Evolutionary conservation across 306 rosid genomes (phyloP).

Genomic region (Prunus armeniaca): DNA sequence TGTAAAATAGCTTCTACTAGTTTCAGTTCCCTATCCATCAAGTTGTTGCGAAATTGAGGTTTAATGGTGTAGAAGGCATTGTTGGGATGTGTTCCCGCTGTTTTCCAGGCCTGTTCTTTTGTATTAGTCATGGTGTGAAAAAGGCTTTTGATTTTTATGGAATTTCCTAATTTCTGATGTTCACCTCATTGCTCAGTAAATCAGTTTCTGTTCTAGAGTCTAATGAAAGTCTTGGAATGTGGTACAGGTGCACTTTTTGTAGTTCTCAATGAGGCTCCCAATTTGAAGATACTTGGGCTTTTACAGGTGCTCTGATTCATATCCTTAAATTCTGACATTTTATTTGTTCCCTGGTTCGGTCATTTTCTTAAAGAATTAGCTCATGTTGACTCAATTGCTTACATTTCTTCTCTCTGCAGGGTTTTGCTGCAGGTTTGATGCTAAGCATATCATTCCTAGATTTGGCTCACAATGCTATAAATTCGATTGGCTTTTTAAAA

Average conservation of each 20-base stretch:
- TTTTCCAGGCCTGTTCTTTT: not conserved
- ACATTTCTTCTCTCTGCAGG: conserved; percentile 38
- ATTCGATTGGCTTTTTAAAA: conserved; percentile 89
- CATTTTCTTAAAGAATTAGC: not conserved
- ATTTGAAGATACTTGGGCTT: conserved; percentile 89
- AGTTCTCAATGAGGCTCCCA: conserved; percentile 71
- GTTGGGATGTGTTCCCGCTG: not conserved
- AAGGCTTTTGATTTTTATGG: not conserved
- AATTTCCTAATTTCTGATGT: not conserved
- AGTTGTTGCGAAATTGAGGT: conserved; percentile 2
- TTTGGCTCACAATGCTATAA: conserved; percentile 94
- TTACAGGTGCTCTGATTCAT: conserved; percentile 54
- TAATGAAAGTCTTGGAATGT: conserved; percentile 23
- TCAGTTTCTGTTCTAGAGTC: conserved; percentile 22
- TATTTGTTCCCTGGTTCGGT: not conserved
- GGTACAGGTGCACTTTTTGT: conserved; percentile 83
- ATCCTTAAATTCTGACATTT: not conserved
- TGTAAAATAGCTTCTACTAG: not conserved
- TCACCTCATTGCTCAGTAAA: not conserved
- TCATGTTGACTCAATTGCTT: not conserved
- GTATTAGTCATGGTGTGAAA: not conserved
- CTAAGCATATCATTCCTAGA: conserved; percentile 94
- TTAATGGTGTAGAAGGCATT: not conserved
- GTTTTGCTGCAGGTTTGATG: conserved; percentile 98
- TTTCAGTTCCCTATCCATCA: not conserved